Conservation (phyloP, 1,284 basidiomycete genomes). For the Sphaerobolus stellatus region DNA sequence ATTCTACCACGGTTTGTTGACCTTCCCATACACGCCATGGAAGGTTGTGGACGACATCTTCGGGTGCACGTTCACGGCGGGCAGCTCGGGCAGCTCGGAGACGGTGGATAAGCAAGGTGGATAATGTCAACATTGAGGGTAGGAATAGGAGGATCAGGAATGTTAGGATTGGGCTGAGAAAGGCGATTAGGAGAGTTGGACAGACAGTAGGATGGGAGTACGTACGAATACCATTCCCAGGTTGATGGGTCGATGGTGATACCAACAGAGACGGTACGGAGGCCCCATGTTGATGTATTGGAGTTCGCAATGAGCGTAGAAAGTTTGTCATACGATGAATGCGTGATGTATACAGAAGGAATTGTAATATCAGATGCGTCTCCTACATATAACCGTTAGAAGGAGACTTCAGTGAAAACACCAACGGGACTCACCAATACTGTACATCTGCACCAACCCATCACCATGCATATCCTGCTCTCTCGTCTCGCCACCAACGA, state of each 20-base stretch:
- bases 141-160: slow-evolving; percentile 78
- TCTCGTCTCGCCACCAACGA: slow-evolving; percentile 83
- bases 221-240: slow-evolving; percentile 86
- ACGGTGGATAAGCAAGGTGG: slow-evolving; percentile 79
- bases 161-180: slow-evolving; percentile 68
- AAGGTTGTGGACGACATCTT: slow-evolving; percentile 69
- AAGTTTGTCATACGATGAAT: slow-evolving; percentile 64
- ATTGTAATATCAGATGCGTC: slow-evolving; percentile 73
- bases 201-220: slow-evolving; percentile 18
- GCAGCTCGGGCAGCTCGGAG: slow-evolving; percentile 73
- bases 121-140: slow-evolving; percentile 76
- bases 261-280: slow-evolving; percentile 70
- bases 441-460: slow-evolving; percentile 87
- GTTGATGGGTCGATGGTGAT: slow-evolving; percentile 75
- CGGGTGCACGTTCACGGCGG: slow-evolving; percentile 77
- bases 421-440: slow-evolving; percentile 56
- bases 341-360: slow-evolving; percentile 72
- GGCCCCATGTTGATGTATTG: slow-evolving; percentile 72
- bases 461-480: slow-evolving; percentile 66
- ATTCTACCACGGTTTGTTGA: slow-evolving; percentile 49
- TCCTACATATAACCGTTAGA: slow-evolving; percentile 39
- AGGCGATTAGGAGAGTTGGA: not conserved
- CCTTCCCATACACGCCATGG: slow-evolving; percentile 83
- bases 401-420: slow-evolving; percentile 6
- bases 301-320: slow-evolving; percentile 60